These are phyloP conservation scores for Lachnellula arida DNA, from an alignment of 2,329 filamentous ascomycete species.

Conservation along the genomic window DNA sequence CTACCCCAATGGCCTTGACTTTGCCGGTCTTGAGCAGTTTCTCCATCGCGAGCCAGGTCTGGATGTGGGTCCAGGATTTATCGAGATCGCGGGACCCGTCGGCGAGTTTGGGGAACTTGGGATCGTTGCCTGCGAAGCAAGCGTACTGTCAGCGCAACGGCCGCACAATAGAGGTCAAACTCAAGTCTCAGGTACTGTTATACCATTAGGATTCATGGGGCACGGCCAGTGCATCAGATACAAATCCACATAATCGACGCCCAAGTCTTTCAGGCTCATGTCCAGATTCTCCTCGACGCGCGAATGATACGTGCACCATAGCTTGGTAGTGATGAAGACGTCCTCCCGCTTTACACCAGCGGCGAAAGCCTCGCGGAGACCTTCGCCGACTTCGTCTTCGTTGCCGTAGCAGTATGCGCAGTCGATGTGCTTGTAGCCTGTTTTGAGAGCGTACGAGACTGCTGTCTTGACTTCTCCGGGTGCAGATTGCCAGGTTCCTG, in stretches of 20 bases:
- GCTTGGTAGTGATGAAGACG: slow-evolving; percentile 36
- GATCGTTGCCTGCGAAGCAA: slow-evolving; percentile 47
- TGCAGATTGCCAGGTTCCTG: slow-evolving; percentile 39
- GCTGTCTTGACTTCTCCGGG: slow-evolving; percentile 37
- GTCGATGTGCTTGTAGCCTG: slow-evolving; percentile 48
- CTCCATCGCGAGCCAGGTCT: slow-evolving; percentile 75
- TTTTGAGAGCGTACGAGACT: slow-evolving; percentile 33
- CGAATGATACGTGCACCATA: slow-evolving; percentile 36
- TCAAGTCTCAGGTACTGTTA: not conserved
- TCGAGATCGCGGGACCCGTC: too few species aligned
- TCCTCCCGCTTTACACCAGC: slow-evolving; percentile 29
- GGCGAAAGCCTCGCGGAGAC: slow-evolving; percentile 28
- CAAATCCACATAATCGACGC: slow-evolving; percentile 47
- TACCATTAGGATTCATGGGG: slow-evolving; percentile 60
- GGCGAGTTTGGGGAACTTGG: slow-evolving; percentile 60
- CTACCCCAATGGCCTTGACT: slow-evolving; percentile 42
- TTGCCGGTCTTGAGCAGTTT: slow-evolving; percentile 55
- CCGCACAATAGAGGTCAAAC: not conserved
- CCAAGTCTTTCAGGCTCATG: slow-evolving; percentile 54
- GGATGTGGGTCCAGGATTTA: slow-evolving; percentile 62
- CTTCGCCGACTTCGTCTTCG: slow-evolving; percentile 39
- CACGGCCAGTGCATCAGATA: slow-evolving; percentile 48
- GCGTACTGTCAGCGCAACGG: slow-evolving; percentile 27
- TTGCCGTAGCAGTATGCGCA: slow-evolving; percentile 41
- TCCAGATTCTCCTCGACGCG: slow-evolving; percentile 50